phyloP scores from a whole-genome alignment of 306 rosid genomes.

The Citrullus colocynthis region DNA sequence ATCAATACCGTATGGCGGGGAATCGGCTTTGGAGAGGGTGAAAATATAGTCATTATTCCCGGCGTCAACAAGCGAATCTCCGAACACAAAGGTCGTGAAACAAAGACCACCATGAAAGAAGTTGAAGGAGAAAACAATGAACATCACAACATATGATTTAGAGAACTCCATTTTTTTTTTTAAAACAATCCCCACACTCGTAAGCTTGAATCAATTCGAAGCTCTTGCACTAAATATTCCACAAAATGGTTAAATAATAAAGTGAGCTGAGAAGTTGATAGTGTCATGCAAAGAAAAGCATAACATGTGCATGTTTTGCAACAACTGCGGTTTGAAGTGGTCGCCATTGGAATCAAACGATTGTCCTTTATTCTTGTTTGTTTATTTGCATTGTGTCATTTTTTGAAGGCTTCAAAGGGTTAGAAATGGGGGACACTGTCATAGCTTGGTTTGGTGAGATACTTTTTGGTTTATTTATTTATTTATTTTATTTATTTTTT shows the following conservation, averaged over 20 bases:
- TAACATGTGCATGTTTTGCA: not conserved
- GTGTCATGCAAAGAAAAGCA: not conserved
- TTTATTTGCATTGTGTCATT: not conserved
- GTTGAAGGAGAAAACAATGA: not conserved
- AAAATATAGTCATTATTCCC: slow-evolving; percentile 49
- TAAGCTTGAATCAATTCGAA: not conserved
- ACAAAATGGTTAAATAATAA: not conserved
- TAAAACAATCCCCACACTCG: not conserved
- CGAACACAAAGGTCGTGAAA: slow-evolving; percentile 38
- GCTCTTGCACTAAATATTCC: too few relatives aligned
- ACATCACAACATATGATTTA: not conserved
- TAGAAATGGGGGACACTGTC: not conserved
- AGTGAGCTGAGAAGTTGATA: not conserved
- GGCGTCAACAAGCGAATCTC: slow-evolving; percentile 41
- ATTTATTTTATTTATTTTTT: too few relatives aligned
- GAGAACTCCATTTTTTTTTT: slow-evolving; percentile 8
- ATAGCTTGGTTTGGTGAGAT: not conserved
- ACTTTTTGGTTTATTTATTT: too few relatives aligned
- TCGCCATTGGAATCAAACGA: not conserved
- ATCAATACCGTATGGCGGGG: slow-evolving; percentile 44
- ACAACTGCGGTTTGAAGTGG: not conserved
- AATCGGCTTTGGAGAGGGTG: slow-evolving; percentile 35
- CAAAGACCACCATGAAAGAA: not conserved
- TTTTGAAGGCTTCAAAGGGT: not conserved
- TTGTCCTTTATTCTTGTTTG: not conserved